phyloP scores from a whole-genome alignment of 805 yeast species.

The Candida dendrica region DNA sequence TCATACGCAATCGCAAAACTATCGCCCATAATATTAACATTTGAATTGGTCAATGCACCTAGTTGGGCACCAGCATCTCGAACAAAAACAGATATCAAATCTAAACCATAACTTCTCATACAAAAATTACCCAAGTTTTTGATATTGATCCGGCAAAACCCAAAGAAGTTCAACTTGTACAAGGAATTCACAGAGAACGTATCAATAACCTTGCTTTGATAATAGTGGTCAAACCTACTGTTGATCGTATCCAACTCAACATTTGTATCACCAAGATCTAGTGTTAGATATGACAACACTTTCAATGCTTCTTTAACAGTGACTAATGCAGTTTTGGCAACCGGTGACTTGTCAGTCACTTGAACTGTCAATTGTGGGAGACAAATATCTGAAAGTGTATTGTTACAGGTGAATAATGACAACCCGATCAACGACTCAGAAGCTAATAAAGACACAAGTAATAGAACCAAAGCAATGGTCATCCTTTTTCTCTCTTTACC shows the following conservation, averaged over 20 bases:
- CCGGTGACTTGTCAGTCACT: slow-evolving; percentile 27
- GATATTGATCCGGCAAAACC: slow-evolving; percentile 38
- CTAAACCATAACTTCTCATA: slow-evolving; percentile 35
- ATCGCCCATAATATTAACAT: slow-evolving; percentile 31
- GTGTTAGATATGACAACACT: slow-evolving; percentile 37
- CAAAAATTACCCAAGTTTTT: slow-evolving; percentile 20
- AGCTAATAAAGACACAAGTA: not conserved
- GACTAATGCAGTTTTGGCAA: slow-evolving; percentile 25
- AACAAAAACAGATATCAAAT: slow-evolving; percentile 38
- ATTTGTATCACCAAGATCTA: slow-evolving; percentile 30
- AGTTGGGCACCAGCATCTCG: slow-evolving; percentile 45
- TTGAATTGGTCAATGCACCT: slow-evolving; percentile 32
- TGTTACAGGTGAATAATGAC: slow-evolving; percentile 26
- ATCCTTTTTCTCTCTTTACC: not conserved
- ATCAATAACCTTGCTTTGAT: slow-evolving; percentile 30
- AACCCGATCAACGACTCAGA: slow-evolving; percentile 12
- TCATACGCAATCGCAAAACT: slow-evolving; percentile 35
- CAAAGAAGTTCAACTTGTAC: slow-evolving; percentile 37
- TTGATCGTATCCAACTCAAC: slow-evolving; percentile 13
- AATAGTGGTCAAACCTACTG: slow-evolving; percentile 17
- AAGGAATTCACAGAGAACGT: slow-evolving; percentile 35
- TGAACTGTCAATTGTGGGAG: slow-evolving; percentile 38
- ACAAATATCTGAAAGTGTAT: slow-evolving; percentile 21
- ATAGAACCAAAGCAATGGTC: not conserved
- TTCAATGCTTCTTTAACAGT: slow-evolving; percentile 36